Evolutionary conservation across 2,329 filamentous ascomycete species (phyloP).

Genomic region (Pyricularia pennisetigena): DNA sequence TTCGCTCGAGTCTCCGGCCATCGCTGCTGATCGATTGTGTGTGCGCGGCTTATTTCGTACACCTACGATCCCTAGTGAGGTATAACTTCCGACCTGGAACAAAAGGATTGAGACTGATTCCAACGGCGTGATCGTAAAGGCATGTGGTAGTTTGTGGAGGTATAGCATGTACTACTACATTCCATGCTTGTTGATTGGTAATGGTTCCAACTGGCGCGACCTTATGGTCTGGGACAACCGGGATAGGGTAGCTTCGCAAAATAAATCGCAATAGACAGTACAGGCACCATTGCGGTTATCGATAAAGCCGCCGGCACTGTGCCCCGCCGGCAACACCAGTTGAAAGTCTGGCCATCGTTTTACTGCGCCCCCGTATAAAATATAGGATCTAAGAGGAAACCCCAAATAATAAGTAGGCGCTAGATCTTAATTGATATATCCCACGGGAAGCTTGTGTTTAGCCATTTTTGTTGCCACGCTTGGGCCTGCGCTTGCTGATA

Average conservation of each 20-base stretch:
- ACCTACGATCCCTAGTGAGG: background rate
- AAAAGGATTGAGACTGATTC: background rate
- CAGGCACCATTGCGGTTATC: background rate
- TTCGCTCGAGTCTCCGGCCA: slow-evolving; percentile 2
- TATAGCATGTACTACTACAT: background rate
- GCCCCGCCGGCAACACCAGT: background rate
- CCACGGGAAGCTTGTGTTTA: background rate
- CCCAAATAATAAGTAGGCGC: background rate
- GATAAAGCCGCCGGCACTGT: background rate
- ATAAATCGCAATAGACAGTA: background rate
- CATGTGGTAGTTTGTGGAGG: background rate
- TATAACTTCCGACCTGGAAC: background rate
- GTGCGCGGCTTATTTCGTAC: background rate
- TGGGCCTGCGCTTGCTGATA: background rate
- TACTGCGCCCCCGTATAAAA: background rate
- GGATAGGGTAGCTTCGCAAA: background rate
- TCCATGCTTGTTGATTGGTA: background rate
- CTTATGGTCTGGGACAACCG: background rate
- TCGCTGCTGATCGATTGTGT: background rate
- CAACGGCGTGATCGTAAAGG: background rate
- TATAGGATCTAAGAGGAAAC: background rate
- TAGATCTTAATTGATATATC: background rate
- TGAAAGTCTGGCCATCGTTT: background rate
- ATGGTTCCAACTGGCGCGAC: background rate
- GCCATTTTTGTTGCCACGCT: background rate